Percentiles rank a stretch among this genome's conserved stretches.
Evolutionary conservation across 164 flowering plant species (phyloP).

Genomic region (Berberis vulgaris): DNA sequence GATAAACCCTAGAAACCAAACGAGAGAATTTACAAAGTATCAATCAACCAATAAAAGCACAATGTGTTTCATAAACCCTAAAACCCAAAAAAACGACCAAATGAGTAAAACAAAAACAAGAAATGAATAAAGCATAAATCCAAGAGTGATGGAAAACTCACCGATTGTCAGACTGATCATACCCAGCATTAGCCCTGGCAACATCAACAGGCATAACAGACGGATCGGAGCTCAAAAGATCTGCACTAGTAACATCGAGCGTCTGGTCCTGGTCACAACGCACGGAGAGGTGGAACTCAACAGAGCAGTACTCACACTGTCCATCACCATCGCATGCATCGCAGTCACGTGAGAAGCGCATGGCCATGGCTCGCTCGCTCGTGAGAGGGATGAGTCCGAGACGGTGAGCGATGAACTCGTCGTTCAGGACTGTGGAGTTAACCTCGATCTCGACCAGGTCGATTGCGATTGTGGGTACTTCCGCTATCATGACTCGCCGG

Average conservation of each 20-base stretch:
- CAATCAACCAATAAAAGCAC: too few species aligned
- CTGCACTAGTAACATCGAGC: slow-evolving; percentile 81
- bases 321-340: slow-evolving; percentile 97
- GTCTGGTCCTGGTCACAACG: slow-evolving; percentile 63
- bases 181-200: slow-evolving; percentile 25
- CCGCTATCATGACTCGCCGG: slow-evolving; percentile 89
- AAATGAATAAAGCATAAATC: background rate
- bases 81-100: too few species aligned
- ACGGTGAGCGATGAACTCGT: slow-evolving; percentile 94
- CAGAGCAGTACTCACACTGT: slow-evolving; percentile 93
- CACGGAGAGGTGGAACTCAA: slow-evolving; percentile 75
- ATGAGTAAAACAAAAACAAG: too few species aligned
- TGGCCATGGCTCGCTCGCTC: slow-evolving; percentile 73
- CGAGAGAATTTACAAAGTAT: too few species aligned
- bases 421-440: slow-evolving; percentile 91
- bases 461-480: slow-evolving; percentile 92
- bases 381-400: slow-evolving; percentile 93
- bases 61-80: too few species aligned
- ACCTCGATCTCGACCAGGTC: slow-evolving; percentile 96
- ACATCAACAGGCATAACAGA: slow-evolving; percentile 74
- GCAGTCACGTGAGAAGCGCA: slow-evolving; percentile 93
- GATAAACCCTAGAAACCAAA: too few species aligned
- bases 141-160: slow-evolving; percentile 3
- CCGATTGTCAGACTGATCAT: slow-evolving; percentile 49
- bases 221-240: slow-evolving; percentile 57